A percentile compares a stretch with the other conserved stretches of the same genome.
These are phyloP conservation scores for Orbilia ellipsospora DNA, from an alignment of 2,329 filamentous ascomycete species.

Conservation along the genomic window DNA sequence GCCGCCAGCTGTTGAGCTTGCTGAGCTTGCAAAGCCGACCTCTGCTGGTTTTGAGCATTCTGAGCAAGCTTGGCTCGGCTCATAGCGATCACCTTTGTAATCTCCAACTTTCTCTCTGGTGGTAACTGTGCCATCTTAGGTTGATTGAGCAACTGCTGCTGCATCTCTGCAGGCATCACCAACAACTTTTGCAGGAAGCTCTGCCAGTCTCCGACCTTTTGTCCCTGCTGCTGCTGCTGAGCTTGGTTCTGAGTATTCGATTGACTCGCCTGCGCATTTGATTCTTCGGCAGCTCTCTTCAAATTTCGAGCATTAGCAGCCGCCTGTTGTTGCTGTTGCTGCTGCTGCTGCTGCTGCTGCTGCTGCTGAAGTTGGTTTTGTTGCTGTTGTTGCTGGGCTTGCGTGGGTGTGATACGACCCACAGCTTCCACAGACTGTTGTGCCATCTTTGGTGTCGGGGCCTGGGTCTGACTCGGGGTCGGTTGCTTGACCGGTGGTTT, in stretches of 20 bases:
- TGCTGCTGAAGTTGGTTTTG: conserved; percentile 19
- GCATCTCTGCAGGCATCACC: conserved; percentile 41
- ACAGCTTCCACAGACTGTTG: conserved; percentile 35
- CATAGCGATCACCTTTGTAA: conserved; percentile 27
- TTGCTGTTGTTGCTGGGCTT: conserved; percentile 18
- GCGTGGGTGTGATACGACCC: conserved; percentile 2
- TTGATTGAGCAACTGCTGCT: conserved; percentile 29
- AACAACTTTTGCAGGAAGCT: conserved; percentile 42
- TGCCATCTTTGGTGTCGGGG: conserved; percentile 47
- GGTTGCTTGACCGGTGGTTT: conserved; percentile 35
- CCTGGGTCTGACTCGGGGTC: conserved; percentile 29
- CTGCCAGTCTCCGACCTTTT: conserved; percentile 30
- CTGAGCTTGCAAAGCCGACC: conserved; percentile 16
- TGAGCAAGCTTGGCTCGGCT: conserved; percentile 33
- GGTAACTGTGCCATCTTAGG: conserved; percentile 32
- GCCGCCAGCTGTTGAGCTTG: background rate
- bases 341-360: conserved; percentile 23
- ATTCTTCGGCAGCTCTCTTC: conserved; percentile 32
- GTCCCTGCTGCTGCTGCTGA: conserved; percentile 16
- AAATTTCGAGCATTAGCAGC: conserved; percentile 15
- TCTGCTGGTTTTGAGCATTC: conserved; percentile 22
- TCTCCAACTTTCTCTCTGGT: conserved; percentile 28
- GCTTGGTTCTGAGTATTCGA: conserved; percentile 3
- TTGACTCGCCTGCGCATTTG: conserved; percentile 16
- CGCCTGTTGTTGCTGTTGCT: conserved; percentile 19